These are phyloP conservation scores for Boechera stricta DNA, from an alignment of 345 rosid species.

Conservation along the genomic window DNA sequence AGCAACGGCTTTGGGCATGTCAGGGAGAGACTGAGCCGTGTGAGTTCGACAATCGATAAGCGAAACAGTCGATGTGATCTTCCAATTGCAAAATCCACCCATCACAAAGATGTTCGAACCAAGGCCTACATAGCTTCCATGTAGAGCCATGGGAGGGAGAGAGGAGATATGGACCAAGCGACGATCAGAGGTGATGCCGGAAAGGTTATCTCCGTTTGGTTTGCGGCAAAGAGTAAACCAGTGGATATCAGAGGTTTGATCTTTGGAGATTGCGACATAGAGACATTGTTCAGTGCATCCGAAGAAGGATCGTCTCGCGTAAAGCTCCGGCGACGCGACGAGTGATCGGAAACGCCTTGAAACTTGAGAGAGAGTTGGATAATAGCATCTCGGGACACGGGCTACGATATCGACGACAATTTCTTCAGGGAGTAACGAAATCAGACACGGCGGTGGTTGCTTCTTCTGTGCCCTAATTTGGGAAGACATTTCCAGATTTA, in stretches of 20 bases:
- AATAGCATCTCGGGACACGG: slow-evolving; percentile 27
- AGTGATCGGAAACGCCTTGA: slow-evolving; percentile 38
- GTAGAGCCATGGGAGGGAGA: slow-evolving; percentile 38
- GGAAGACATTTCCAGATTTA: slow-evolving; percentile 17
- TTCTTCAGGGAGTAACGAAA: slow-evolving; percentile 34
- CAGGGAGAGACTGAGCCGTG: slow-evolving; percentile 3
- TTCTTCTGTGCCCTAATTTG: slow-evolving; percentile 39
- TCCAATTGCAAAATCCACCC: slow-evolving; percentile 37
- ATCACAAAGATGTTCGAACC: slow-evolving; percentile 33
- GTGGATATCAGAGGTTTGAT: slow-evolving; percentile 31
- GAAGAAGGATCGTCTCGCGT: slow-evolving; percentile 30
- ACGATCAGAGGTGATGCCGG: not conserved
- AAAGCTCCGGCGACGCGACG: slow-evolving; percentile 30
- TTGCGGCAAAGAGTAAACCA: slow-evolving; percentile 31
- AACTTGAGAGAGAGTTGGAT: slow-evolving; percentile 29
- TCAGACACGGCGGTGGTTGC: slow-evolving; percentile 22
- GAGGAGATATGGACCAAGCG: slow-evolving; percentile 24
- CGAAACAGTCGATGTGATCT: slow-evolving; percentile 25
- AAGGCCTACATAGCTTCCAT: slow-evolving; percentile 33
- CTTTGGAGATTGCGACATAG: slow-evolving; percentile 34
- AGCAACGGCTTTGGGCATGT: slow-evolving; percentile 40
- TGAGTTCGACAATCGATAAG: slow-evolving; percentile 33
- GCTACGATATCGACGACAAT: slow-evolving; percentile 33
- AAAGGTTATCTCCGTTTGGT: not conserved
- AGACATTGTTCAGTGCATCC: slow-evolving; percentile 20